Conservation (phyloP, 2,329 filamentous ascomycete species). For the Westerdykella aurantiaca region DNA sequence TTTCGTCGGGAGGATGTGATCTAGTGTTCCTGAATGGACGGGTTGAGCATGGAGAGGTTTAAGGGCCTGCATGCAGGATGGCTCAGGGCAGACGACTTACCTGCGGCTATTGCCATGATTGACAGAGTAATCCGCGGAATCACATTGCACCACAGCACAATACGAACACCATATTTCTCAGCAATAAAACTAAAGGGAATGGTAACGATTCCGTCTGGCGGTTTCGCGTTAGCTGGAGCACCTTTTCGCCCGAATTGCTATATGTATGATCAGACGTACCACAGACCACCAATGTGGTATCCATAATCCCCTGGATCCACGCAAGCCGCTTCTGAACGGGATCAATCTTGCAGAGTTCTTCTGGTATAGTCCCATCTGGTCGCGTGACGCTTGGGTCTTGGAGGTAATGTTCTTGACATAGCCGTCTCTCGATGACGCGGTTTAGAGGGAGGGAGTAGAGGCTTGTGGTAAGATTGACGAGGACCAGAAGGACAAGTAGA, state of each 20-base stretch:
- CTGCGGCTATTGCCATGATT: slow-evolving; percentile 27
- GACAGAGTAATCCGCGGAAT: slow-evolving; percentile 26
- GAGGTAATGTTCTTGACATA: slow-evolving; percentile 48
- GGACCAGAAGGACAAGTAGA: slow-evolving; percentile 26
- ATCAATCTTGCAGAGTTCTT: slow-evolving; percentile 52
- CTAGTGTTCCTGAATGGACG: slow-evolving; percentile 18
- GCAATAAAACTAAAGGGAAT: slow-evolving; percentile 34
- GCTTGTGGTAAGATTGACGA: slow-evolving; percentile 29
- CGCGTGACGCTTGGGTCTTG: slow-evolving; percentile 37
- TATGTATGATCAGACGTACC: slow-evolving; percentile 18
- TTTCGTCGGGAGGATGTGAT: slow-evolving; percentile 22
- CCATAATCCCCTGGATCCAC: slow-evolving; percentile 46
- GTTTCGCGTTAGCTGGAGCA: slow-evolving; percentile 7
- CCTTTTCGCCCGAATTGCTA: background rate
- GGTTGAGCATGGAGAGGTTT: background rate
- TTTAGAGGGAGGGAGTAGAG: slow-evolving; percentile 36
- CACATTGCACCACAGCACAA: slow-evolving; percentile 31
- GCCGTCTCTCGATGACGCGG: slow-evolving; percentile 31
- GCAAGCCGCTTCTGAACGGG: slow-evolving; percentile 48
- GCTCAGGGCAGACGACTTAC: slow-evolving; percentile 12
- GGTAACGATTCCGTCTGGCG: slow-evolving; percentile 29
- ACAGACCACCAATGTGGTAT: slow-evolving; percentile 32
- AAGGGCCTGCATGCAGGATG: background rate
- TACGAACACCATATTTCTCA: slow-evolving; percentile 22
- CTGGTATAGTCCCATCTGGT: slow-evolving; percentile 41